A percentile compares a stretch with the other conserved stretches of the same genome.
Conservation (phyloP, 345 rosid genomes). For the Geranium rotundifolium region DNA sequence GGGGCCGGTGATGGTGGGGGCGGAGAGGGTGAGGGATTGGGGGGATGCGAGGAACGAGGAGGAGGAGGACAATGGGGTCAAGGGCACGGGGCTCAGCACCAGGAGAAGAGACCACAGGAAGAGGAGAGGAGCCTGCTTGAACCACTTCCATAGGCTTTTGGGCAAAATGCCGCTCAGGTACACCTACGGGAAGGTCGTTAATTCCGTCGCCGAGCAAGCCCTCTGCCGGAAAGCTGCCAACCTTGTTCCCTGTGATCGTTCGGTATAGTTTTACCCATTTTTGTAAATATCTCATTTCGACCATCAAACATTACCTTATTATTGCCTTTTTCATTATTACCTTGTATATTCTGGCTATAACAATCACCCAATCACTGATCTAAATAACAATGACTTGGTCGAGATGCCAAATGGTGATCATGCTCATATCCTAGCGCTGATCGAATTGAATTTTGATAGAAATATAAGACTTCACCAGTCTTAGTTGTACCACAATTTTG, state of each 20-base stretch:
- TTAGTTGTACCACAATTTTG: too few relatives aligned
- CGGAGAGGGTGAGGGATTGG: conserved; percentile 14
- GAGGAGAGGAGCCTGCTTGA: conserved; percentile 12
- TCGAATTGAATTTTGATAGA: too few relatives aligned
- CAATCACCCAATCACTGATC: too few relatives aligned
- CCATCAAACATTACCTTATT: too few relatives aligned
- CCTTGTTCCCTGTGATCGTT: conserved; percentile 14
- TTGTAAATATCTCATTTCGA: too few relatives aligned
- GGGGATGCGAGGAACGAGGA: conserved; percentile 16
- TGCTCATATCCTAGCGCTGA: too few relatives aligned
- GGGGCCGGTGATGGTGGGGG: conserved; percentile 16
- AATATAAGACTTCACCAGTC: too few relatives aligned
- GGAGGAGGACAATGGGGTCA: conserved; percentile 7
- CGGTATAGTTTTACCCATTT: background rate
- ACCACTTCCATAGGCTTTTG: conserved; percentile 11
- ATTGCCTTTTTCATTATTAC: too few relatives aligned
- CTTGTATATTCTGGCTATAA: too few relatives aligned
- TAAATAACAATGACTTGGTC: too few relatives aligned
- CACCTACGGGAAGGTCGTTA: conserved; percentile 9
- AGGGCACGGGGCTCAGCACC: conserved; percentile 15
- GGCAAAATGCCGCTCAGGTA: conserved; percentile 20
- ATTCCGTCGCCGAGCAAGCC: conserved; percentile 15
- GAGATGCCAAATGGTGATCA: too few relatives aligned
- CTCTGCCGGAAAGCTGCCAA: conserved; percentile 13
- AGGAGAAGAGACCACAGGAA: conserved; percentile 16